These are phyloP conservation scores for Trypanosoma avium DNA, from an alignment of 208 protist genomes.

Conservation along the genomic window DNA sequence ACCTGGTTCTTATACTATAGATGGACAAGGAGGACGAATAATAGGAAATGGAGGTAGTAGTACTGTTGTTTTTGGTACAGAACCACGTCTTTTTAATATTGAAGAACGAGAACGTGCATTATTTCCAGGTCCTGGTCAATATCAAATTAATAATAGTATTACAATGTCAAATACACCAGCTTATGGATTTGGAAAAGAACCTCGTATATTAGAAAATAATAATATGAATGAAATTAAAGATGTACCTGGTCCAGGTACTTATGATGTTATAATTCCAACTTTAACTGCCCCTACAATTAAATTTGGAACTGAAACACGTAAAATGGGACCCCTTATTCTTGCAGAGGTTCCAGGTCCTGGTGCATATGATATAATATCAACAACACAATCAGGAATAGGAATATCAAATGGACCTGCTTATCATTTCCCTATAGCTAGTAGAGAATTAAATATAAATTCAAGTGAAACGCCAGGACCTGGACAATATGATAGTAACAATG, in stretches of 20 bases:
- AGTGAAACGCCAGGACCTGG: slow-evolving; percentile 29
- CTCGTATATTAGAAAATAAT: slow-evolving; percentile 19
- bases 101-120: slow-evolving; percentile 10
- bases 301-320: slow-evolving; percentile 17
- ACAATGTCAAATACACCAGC: slow-evolving; percentile 8
- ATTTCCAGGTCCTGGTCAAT: slow-evolving; percentile 31
- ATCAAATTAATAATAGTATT: slow-evolving; percentile 17
- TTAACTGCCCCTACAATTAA: slow-evolving; percentile 16
- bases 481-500: slow-evolving; percentile 21
- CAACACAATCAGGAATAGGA: background rate
- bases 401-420: slow-evolving; percentile 6
- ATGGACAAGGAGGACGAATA: background rate
- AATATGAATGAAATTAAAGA: background rate
- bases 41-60: slow-evolving; percentile 1
- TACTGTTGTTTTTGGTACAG: slow-evolving; percentile 28
- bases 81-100: slow-evolving; percentile 16
- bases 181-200: slow-evolving; percentile 41
- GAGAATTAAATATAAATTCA: slow-evolving; percentile 10
- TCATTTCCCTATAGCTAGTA: slow-evolving; percentile 30
- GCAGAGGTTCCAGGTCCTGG: slow-evolving; percentile 32
- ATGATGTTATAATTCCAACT: slow-evolving; percentile 23
- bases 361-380: slow-evolving; percentile 16
- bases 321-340: slow-evolving; percentile 1
- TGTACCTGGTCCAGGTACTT: slow-evolving; percentile 37
- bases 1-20: slow-evolving; percentile 41